Evolutionary conservation across 2,329 filamentous ascomycete species (phyloP), one percentile per base, ranked within the genome.

Genomic region (Talaromyces amestolkiae): DNA sequence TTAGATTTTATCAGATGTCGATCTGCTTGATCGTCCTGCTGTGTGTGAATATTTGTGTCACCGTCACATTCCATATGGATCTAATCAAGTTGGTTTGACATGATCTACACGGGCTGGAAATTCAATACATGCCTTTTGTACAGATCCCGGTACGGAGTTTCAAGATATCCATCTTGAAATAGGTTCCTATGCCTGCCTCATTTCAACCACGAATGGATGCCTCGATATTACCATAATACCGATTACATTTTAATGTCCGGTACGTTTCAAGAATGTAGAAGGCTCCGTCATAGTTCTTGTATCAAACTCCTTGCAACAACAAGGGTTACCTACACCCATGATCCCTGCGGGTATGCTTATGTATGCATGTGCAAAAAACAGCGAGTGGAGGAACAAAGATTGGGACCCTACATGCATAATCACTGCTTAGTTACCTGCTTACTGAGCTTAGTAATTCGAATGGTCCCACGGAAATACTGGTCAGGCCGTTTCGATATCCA

Each of bases 51-150:
- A 47, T 10, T 53, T 45, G 49, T 56, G 62, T 59, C 53, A 59
- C 62, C 59, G 62, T 64, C 41, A 7, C 53, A 59, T 59, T 64
- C 33, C 31, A 17, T 59, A 27, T 37, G 31, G 43, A 56, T 37
- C 53, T 56, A 15, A 5, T 35, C 31, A 9, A 56, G 2, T 39
- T 24, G 33, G 19, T n/a, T 37, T 17, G 53, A 22, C 53, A 56
- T 56, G 53, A 56, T 39, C 53, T 56, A 24, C 53, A 56, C 3
- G 53, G 33, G 53, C n/a, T 22, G 31, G 27, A 31, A 31, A 31
- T 31, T 31, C 27, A 56, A 56, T 37, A 56, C 51, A 56, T 56
- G n/a, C 31, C 49, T n/a, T 56, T 37, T 24, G 13, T 22, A 56
- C 27, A 7, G 27, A 31, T 31, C n/a, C n/a, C 33, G 53, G 33